A percentile compares a stretch with the other conserved stretches of the same genome.
phyloP scores from a whole-genome alignment of 805 yeast species.

The Lipomyces mesembrius region DNA sequence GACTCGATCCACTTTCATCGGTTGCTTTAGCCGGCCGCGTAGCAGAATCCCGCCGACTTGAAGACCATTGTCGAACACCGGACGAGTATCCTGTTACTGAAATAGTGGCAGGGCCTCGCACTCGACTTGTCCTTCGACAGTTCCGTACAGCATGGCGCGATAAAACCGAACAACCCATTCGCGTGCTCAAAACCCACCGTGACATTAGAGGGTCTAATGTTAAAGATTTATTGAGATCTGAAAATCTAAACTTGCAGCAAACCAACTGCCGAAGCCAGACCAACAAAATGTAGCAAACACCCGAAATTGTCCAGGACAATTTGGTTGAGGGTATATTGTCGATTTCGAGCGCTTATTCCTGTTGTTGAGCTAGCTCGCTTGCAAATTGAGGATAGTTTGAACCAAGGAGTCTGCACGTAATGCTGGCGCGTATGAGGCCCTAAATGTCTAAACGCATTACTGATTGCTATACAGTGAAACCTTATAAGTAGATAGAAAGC shows the following conservation, averaged over 20 bases:
- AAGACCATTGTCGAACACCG: slow-evolving; percentile 10
- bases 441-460: neutral
- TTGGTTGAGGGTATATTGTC: neutral
- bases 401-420: neutral
- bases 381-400: neutral
- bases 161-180: neutral
- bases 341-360: neutral
- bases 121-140: neutral
- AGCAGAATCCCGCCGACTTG: slow-evolving; percentile 2
- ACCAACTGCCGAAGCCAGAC: neutral
- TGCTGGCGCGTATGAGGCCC: neutral
- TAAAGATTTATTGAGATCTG: neutral
- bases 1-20: neutral
- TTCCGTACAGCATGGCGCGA: neutral
- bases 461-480: too few species aligned
- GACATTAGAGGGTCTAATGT: neutral
- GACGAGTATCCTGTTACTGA: slow-evolving; percentile 12
- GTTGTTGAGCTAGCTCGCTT: too few species aligned
- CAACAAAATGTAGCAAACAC: neutral
- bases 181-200: neutral
- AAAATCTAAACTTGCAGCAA: neutral
- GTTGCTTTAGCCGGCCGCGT: neutral
- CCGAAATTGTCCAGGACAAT: neutral
- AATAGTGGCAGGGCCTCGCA: slow-evolving; percentile 16
- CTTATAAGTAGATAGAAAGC: too few species aligned